These are phyloP conservation scores for Lecanicillium sp. DNA, from an alignment of 2,329 filamentous ascomycete genomes.

Conservation along the genomic window DNA sequence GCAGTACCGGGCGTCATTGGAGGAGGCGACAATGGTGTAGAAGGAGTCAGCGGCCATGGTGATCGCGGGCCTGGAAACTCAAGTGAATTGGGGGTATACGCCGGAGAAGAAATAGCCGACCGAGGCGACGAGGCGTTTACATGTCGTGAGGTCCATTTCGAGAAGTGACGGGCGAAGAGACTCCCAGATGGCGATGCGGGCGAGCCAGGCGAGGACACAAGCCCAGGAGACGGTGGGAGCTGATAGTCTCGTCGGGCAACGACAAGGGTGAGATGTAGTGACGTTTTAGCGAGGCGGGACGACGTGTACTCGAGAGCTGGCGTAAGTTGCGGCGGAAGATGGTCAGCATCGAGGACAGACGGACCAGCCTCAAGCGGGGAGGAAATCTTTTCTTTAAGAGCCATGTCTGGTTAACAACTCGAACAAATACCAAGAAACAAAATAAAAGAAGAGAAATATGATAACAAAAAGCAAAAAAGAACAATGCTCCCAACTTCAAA, in stretches of 20 bases:
- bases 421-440: too few species aligned
- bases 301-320: slow-evolving; percentile 52
- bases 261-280: slow-evolving; percentile 48
- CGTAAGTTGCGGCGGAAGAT: slow-evolving; percentile 45
- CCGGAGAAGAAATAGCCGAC: slow-evolving; percentile 22
- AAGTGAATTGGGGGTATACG: slow-evolving; percentile 21
- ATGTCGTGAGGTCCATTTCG: slow-evolving; percentile 1
- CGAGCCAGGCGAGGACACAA: slow-evolving; percentile 14
- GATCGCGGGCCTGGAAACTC: slow-evolving; percentile 19
- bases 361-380: slow-evolving; percentile 54
- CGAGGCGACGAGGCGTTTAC: slow-evolving; percentile 5
- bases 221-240: slow-evolving; percentile 27
- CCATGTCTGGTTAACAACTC: slow-evolving; percentile 23
- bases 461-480: slow-evolving; percentile 1
- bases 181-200: slow-evolving; percentile 19
- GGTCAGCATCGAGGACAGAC: slow-evolving; percentile 49
- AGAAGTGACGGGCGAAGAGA: slow-evolving; percentile 18
- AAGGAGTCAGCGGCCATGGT: slow-evolving; percentile 26
- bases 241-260: slow-evolving; percentile 49
- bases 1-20: slow-evolving; percentile 41
- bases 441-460: slow-evolving; percentile 1
- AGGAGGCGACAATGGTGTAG: slow-evolving; percentile 29
- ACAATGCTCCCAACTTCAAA: too few species aligned
- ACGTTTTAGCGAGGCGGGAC: slow-evolving; percentile 44
- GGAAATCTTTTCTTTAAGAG: slow-evolving; percentile 50